Evolutionary conservation across 176 grass and related monocot species (phyloP), one percentile per base, ranked within the genome.

Genomic region (Musa beccarii): DNA sequence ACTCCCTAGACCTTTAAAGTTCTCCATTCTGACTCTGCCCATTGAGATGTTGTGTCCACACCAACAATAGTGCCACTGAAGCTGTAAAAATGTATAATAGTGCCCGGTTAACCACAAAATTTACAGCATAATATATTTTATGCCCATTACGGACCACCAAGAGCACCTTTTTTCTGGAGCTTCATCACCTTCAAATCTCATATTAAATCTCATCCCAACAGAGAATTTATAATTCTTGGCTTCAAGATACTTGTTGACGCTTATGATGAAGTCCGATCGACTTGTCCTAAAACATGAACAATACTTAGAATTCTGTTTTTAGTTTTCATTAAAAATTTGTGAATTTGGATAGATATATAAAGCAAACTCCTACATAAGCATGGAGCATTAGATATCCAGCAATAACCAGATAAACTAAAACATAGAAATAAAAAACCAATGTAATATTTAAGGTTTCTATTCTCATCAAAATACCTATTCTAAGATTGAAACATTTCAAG

Each of bases 181-280:
- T 68, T 96, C 92, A 59, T 96, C 92, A 2, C 92, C 92, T 83
- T 96, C 92, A 89, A 96, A 96, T 84, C 74, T 87, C 92, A 96
- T 96, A 75, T 80, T 86, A 80, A 96, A 96, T 54, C 92, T 89
- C 92, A 88, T 90, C 53, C 92, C 92, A 84, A 92, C 81, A 19
- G 87, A 86, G 19, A 90, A 82, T 21, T 88, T 96, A 50, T 88
- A 82, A 68, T 96, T 92, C 85, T 87, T 96, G 53, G 89, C 87
- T 89, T 96, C 83, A 83, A 88, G 81, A 78, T 92, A 96, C 69
- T 92, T 96, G 83, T 92, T 96, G 69, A 90, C 79, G 0, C 85
- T 87, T 75, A 96, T 80, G 69, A 96, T 75, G 82, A 96, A 92
- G 74, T 96, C 92, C 52, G 92, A 96, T 24, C 69, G 81, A 77